These are phyloP conservation scores for Ilex aquifolium DNA, from an alignment of 257 asterid genomes.

Conservation along the genomic window DNA sequence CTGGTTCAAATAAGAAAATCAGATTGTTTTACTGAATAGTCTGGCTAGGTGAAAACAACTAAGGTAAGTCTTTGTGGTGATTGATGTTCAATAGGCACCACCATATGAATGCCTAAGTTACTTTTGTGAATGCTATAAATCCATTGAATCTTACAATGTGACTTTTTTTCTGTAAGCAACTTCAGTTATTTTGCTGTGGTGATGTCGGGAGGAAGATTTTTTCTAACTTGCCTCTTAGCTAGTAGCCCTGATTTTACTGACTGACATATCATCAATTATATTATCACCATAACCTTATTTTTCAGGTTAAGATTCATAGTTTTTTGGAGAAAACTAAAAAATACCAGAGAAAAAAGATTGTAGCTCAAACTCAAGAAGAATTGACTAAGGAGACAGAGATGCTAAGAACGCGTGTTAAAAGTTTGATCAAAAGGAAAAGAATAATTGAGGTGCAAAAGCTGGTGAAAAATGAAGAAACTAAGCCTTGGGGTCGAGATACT, in stretches of 20 bases:
- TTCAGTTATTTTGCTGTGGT: no score
- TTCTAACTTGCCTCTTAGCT: no score
- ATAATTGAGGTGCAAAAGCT: conserved; percentile 67
- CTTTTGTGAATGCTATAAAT: no score
- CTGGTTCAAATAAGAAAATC: no score
- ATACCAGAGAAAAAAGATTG: conserved; percentile 26
- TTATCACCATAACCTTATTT: neutral
- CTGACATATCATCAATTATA: no score
- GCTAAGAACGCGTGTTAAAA: conserved; percentile 63
- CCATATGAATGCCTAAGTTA: no score
- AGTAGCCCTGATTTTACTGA: no score
- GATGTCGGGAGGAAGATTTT: no score
- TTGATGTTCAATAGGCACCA: no score
- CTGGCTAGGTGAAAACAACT: no score
- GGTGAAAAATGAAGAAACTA: conserved; percentile 60
- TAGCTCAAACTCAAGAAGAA: conserved; percentile 40
- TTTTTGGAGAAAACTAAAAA: conserved; percentile 73
- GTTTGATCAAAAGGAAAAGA: conserved; percentile 61
- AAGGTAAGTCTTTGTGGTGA: no score
- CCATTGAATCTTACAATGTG: neutral
- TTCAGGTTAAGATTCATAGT: conserved; percentile 75
- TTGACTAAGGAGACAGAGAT: conserved; percentile 41
- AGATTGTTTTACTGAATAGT: no score
- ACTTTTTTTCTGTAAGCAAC: neutral
- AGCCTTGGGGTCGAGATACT: conserved; percentile 72